phyloP scores from a whole-genome alignment of 73 alveolate genomes.

The Stentor coeruleus region DNA sequence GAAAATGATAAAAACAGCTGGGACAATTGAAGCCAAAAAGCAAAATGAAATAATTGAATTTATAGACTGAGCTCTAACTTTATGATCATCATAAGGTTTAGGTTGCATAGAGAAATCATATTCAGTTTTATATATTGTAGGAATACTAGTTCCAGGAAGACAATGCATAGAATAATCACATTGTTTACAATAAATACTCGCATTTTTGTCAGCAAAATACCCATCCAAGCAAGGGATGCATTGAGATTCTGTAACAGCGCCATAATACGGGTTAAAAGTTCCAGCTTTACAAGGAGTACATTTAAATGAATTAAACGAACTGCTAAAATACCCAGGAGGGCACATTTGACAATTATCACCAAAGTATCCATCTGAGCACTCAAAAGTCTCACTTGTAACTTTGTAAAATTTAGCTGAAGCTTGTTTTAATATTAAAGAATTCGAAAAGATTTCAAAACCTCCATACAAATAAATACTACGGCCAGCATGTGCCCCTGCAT shows the following conservation, averaged over 20 bases:
- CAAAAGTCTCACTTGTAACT: neutral
- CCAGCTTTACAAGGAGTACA: neutral
- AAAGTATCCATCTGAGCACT: neutral
- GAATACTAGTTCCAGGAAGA: too few relatives aligned
- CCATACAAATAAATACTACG: neutral
- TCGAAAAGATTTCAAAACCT: neutral
- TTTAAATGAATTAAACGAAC: neutral
- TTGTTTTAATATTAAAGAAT: too few relatives aligned
- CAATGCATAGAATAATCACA: neutral
- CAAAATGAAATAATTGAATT: too few relatives aligned
- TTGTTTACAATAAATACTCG: neutral
- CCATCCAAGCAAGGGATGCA: slow-evolving; percentile 22
- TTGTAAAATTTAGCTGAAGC: neutral
- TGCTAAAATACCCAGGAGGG: slow-evolving; percentile 14
- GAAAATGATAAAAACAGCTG: too few relatives aligned
- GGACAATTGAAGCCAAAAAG: too few relatives aligned
- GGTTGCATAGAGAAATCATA: too few relatives aligned
- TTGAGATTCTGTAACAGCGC: neutral
- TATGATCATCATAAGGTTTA: too few relatives aligned
- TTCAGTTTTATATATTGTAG: too few relatives aligned
- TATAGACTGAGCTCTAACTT: too few relatives aligned
- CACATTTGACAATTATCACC: slow-evolving; percentile 10
- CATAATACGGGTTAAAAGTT: neutral
- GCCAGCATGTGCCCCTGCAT: neutral
- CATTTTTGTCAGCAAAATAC: neutral